Conservation (phyloP, 139 green algal genomes). For the Choricystis sp. region DNA sequence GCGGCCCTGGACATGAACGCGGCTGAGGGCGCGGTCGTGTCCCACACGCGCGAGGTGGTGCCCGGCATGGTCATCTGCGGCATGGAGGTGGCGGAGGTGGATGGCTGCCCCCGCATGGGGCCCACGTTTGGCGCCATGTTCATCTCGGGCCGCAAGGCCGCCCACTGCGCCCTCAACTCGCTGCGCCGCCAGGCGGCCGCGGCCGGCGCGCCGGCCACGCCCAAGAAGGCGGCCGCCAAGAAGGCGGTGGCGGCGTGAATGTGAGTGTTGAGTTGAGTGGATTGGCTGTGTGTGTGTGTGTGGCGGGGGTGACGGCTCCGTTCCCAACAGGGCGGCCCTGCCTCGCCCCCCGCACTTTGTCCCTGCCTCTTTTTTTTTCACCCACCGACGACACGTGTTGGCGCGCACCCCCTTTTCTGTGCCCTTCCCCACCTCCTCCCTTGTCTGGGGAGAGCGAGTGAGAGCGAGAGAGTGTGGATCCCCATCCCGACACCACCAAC, state of each 20-base stretch:
- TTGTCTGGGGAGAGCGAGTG: no score
- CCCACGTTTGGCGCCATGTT: slow-evolving; percentile 96
- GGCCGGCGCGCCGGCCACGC: no score
- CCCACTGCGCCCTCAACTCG: slow-evolving; percentile 68
- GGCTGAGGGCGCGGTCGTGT: slow-evolving; percentile 73
- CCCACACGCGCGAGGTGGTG: slow-evolving; percentile 70
- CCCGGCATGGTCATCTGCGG: slow-evolving; percentile 87
- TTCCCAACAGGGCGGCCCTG: no score
- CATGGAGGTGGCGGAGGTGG: slow-evolving; percentile 77
- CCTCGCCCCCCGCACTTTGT: no score
- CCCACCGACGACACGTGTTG: no score
- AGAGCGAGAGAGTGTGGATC: no score
- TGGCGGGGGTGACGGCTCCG: neutral
- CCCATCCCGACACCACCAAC: no score
- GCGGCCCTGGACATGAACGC: slow-evolving; percentile 93
- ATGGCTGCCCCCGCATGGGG: slow-evolving; percentile 77
- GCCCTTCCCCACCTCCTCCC: no score
- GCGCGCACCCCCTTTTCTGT: no score
- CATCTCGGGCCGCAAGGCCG: slow-evolving; percentile 77
- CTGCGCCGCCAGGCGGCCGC: slow-evolving; percentile 17
- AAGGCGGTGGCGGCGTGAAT: neutral
- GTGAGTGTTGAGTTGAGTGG: no score
- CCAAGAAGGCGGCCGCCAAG: neutral
- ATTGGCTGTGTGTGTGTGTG: neutral
- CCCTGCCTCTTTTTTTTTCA: no score